phyloP scores from a whole-genome alignment of 495 filamentous ascomycete genomes.

The Penicillium steckii region DNA sequence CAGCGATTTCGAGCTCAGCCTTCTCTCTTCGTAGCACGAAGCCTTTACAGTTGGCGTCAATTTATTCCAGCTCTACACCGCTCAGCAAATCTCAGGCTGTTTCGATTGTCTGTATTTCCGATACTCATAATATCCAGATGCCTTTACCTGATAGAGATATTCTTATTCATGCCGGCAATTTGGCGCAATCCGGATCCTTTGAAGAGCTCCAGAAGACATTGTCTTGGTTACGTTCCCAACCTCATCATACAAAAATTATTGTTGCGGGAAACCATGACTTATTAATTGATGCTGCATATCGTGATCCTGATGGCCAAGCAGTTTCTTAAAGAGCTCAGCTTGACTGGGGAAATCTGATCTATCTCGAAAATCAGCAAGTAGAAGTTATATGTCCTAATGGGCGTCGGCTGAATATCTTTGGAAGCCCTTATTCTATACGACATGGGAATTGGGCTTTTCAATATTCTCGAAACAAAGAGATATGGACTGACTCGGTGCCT shows the following conservation, averaged over 20 bases:
- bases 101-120: conserved; percentile 16
- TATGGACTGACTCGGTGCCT: conserved; percentile 47
- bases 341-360: conserved; percentile 47
- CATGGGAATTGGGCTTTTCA: conserved; percentile 55
- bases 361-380: conserved; percentile 47
- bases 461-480: conserved; percentile 26
- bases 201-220: conserved; percentile 59
- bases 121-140: conserved; percentile 21
- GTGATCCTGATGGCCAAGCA: no score
- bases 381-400: conserved; percentile 49
- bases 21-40: background rate
- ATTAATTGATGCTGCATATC: conserved; percentile 18
- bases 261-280: conserved; percentile 32
- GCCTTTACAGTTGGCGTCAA: background rate
- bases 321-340: conserved; percentile 26
- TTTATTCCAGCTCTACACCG: background rate
- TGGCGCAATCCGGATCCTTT: conserved; percentile 57
- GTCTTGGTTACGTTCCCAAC: conserved; percentile 61
- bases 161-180: conserved; percentile 26
- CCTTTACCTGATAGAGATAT: conserved; percentile 20
- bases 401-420: conserved; percentile 53
- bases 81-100: background rate
- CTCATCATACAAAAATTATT: conserved; percentile 63
- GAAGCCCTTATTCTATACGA: conserved; percentile 47
- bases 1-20: background rate